Conservation (phyloP, 441 rosid species). For the Eruca vesicaria region DNA sequence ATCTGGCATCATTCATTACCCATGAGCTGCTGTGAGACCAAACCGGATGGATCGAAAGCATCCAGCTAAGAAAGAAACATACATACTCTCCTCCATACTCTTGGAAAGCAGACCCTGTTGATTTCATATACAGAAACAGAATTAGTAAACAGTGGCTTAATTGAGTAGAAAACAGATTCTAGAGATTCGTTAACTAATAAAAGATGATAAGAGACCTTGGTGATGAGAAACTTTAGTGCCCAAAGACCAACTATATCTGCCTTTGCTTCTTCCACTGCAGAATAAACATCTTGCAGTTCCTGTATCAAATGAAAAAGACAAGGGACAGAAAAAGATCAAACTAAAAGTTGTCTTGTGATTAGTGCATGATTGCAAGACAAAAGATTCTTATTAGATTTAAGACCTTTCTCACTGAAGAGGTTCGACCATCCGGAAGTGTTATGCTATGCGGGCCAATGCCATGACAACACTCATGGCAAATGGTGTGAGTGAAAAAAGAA, state of each 20-base stretch:
- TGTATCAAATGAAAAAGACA: slow-evolving; percentile 26
- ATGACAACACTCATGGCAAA: slow-evolving; percentile 98
- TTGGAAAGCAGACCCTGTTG: slow-evolving; percentile 73
- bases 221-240: slow-evolving; percentile 83
- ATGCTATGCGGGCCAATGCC: slow-evolving; percentile 97
- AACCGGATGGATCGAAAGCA: slow-evolving; percentile 93
- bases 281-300: slow-evolving; percentile 95
- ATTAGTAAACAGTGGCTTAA: not conserved
- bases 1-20: slow-evolving; percentile 46
- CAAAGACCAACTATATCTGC: slow-evolving; percentile 99
- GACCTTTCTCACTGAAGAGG: slow-evolving; percentile 90
- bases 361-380: not conserved
- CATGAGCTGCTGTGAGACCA: slow-evolving; percentile 96
- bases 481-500: slow-evolving; percentile 90
- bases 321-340: not conserved
- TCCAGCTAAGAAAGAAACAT: slow-evolving; percentile 88
- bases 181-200: not conserved
- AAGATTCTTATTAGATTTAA: slow-evolving; percentile 6
- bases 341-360: not conserved
- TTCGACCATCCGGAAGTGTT: slow-evolving; percentile 80
- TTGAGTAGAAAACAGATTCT: not conserved
- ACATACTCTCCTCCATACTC: slow-evolving; percentile 71
- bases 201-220: slow-evolving; percentile 49
- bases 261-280: slow-evolving; percentile 94
- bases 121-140: not conserved